Evolutionary conservation across 2,329 filamentous ascomycete genomes (phyloP).

Genomic region (Endoconidiophora laricicola): DNA sequence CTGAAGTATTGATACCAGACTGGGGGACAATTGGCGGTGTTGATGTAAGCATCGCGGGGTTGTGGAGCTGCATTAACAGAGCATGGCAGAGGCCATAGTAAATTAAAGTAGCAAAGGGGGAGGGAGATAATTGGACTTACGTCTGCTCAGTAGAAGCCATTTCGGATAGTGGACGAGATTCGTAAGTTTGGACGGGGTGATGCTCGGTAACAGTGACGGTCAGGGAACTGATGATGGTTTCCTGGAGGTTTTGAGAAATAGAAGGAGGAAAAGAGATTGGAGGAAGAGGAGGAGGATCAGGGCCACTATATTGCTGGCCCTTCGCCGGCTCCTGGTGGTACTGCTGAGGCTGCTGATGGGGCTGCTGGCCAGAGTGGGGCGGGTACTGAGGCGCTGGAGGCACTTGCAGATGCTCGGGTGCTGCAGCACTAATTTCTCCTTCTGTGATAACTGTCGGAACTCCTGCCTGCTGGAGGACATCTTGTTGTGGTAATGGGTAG

Average conservation of each 20-base stretch:
- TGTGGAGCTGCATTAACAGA: no score
- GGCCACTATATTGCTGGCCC: slow-evolving; percentile 11
- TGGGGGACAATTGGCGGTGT: slow-evolving; percentile 6
- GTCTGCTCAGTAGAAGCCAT: slow-evolving; percentile 42
- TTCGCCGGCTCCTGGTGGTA: slow-evolving; percentile 8
- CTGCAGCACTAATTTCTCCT: no score
- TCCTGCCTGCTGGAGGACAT: background rate
- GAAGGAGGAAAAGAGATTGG: slow-evolving; percentile 4
- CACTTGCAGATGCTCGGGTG: background rate
- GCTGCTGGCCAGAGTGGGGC: background rate
- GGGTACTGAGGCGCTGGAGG: background rate
- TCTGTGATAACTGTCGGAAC: no score
- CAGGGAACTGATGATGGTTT: slow-evolving; percentile 6
- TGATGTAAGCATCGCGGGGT: no score
- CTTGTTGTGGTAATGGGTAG: background rate
- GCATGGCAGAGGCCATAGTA: no score
- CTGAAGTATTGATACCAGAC: background rate
- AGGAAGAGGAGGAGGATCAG: slow-evolving; percentile 10
- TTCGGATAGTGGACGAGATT: slow-evolving; percentile 9
- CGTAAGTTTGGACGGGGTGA: slow-evolving; percentile 4
- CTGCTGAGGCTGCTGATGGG: slow-evolving; percentile 9
- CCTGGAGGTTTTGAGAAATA: slow-evolving; percentile 7
- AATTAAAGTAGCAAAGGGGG: no score
- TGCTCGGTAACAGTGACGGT: slow-evolving; percentile 7
- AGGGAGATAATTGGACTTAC: slow-evolving; percentile 34